A percentile compares a stretch with the other conserved stretches of the same genome.
Conservation (phyloP, 2,329 filamentous ascomycete species). For the Fusarium abutilonis region DNA sequence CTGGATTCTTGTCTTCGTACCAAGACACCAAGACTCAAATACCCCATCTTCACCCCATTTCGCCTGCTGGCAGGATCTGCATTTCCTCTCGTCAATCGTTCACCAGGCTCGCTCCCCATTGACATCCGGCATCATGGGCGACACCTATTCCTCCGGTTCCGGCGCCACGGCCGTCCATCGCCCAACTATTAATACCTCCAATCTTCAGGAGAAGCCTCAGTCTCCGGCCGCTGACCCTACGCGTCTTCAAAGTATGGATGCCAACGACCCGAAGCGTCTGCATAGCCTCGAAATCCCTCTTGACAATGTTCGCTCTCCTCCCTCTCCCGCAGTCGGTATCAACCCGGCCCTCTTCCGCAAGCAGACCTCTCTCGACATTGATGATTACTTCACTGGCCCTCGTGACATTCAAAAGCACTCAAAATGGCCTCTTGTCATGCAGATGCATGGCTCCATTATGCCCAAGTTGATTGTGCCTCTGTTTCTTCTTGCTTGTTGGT, state of each 20-base stretch:
- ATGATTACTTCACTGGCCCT: conserved; percentile 73
- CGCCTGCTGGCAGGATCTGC: conserved; percentile 41
- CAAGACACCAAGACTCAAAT: neutral
- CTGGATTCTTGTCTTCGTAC: conserved; percentile 2
- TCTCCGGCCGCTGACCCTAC: conserved; percentile 13
- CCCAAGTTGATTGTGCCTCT: conserved; percentile 79
- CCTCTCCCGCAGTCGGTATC: conserved; percentile 43
- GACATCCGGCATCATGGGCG: conserved; percentile 36
- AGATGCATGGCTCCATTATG: conserved; percentile 78
- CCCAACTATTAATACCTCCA: conserved; percentile 32
- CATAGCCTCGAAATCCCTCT: conserved; percentile 45
- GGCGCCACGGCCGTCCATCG: conserved; percentile 28
- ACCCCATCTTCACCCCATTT: neutral
- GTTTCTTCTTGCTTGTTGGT: conserved; percentile 69
- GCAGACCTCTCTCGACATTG: conserved; percentile 58
- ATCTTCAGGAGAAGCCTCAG: conserved; percentile 10
- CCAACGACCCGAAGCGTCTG: conserved; percentile 34
- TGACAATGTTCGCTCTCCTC: conserved; percentile 47
- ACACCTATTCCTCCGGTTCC: conserved; percentile 34
- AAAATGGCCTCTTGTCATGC: conserved; percentile 79
- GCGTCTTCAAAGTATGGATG: conserved; percentile 26
- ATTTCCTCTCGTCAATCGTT: neutral
- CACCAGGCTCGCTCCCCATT: conserved; percentile 4
- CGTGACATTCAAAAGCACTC: conserved; percentile 77
- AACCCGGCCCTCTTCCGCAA: conserved; percentile 48